Base-by-base conservation (phyloP, 2,329 filamentous ascomycete genomes). In the Bipolaris zeicola region DNA sequence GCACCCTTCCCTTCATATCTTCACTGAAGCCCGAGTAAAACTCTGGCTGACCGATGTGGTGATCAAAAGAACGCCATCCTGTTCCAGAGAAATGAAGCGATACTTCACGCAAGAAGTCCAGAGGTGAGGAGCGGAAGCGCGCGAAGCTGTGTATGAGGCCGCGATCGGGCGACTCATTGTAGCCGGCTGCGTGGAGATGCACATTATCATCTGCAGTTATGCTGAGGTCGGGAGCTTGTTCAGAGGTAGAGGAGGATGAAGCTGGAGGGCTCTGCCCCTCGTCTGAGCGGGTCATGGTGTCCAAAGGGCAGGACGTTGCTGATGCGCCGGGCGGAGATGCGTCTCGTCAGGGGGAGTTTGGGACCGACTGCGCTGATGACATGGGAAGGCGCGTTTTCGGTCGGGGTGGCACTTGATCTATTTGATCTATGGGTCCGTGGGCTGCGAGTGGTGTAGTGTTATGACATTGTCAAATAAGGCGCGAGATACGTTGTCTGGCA, bases 51-150 rank as follows among this genome's bases (percentile, higher is more conserved):
- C 95, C 95, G 67, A 98, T 89, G 61, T 93, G 85, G 60, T 89
- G 82, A 71, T 98, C 92, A 79, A 99, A 99, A 58, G 91, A 91
- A 59, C 95, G 90, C 95, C 95, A 99, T 74, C 93, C 94, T 48
- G 90, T 89, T 52, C 95, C 95, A 11, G 92, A 94, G 62, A 98
- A 90, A 77, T 98, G 93, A 33, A 96, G 83, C 44, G 91, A 95
- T 33, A 99, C 89, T 80, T 99, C 95, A 65, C 92, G 91, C 28
- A 98, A 86, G 75, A 98, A 98, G 62, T 92, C 83, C 62, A 89
- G 79, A 1, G 87, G 87, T 52, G 85, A 83, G 54, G 89, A 79
- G 55, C 94, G 88, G 76, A 98, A 97, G 43, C 92, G 89, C 46
- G 91, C 90, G 83, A 95, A 95, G 71, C 93, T 87, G 75, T 89